These are phyloP conservation scores for Peziza echinospora DNA, from an alignment of 495 filamentous ascomycete genomes.

Conservation along the genomic window DNA sequence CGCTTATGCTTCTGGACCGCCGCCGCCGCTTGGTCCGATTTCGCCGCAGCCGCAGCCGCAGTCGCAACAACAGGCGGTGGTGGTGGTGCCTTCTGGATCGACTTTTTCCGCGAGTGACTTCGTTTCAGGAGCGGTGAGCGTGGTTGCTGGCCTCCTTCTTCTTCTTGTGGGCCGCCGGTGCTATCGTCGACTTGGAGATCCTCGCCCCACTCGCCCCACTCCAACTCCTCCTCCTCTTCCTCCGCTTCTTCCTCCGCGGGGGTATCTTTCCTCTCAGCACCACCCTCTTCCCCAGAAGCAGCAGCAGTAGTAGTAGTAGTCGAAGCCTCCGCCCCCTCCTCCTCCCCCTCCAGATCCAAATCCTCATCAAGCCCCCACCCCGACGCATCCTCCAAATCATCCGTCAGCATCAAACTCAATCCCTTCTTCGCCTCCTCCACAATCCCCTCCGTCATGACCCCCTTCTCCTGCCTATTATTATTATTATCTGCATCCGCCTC, in stretches of 20 bases:
- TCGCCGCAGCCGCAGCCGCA: no score
- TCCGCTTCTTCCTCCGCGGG: slow-evolving; percentile 2
- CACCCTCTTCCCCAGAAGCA: no score
- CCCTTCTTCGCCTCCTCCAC: slow-evolving; percentile 32
- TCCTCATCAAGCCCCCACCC: slow-evolving; percentile 37
- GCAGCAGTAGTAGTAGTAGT: no score
- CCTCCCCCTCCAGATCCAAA: slow-evolving; percentile 13
- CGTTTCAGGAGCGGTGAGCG: no score
- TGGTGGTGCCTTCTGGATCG: slow-evolving; percentile 1
- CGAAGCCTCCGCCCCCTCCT: slow-evolving; percentile 1
- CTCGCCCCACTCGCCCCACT: slow-evolving; percentile 19
- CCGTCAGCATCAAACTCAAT: slow-evolving; percentile 9
- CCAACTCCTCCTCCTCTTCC: slow-evolving; percentile 26
- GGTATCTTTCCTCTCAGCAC: slow-evolving; percentile 12
- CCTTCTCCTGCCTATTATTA: background rate
- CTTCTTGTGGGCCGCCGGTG: no score
- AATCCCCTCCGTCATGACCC: slow-evolving; percentile 32
- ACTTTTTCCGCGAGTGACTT: background rate
- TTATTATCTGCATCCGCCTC: background rate
- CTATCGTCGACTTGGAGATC: slow-evolving; percentile 2
- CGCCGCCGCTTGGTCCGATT: background rate
- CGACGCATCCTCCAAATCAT: slow-evolving; percentile 33
- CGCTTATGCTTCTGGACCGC: no score
- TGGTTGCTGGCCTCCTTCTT: background rate
- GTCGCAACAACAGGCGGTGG: no score